Evolutionary conservation across 441 rosid species (phyloP).

Genomic region (Capsella rubella): DNA sequence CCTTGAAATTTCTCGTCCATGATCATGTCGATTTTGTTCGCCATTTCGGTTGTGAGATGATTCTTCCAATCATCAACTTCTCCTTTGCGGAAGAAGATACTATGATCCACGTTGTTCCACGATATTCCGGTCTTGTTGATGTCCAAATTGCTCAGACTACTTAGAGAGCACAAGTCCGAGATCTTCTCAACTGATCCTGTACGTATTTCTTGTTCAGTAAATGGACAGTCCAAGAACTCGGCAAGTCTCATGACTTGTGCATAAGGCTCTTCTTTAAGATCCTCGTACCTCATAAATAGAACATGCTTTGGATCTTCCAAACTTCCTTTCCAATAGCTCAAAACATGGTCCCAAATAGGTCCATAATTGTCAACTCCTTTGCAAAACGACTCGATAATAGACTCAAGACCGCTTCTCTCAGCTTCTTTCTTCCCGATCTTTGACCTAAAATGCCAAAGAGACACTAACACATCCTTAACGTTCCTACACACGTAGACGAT

Average conservation of each 20-base stretch:
- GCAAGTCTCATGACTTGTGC: neutral
- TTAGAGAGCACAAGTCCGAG: neutral
- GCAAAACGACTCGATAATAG: neutral
- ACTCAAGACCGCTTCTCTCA: neutral
- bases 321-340: neutral
- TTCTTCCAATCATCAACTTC: constrained; percentile 11
- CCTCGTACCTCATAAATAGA: neutral
- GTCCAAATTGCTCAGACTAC: neutral
- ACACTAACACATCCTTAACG: neutral
- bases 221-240: neutral
- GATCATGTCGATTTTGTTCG: constrained; percentile 8
- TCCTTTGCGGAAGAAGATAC: neutral
- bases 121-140: neutral
- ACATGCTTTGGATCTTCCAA: neutral
- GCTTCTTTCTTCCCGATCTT: neutral
- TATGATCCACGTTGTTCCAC: neutral
- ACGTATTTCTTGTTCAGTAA: neutral
- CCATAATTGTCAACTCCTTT: neutral
- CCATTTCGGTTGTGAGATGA: constrained; percentile 6
- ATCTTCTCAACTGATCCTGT: neutral
- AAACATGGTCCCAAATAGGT: neutral
- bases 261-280: neutral
- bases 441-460: neutral
- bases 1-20: neutral
- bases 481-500: neutral